Evolutionary conservation across 1,284 basidiomycete genomes (phyloP), one percentile per base, ranked within the genome.

Genomic region (Chondrostereum purpureum): DNA sequence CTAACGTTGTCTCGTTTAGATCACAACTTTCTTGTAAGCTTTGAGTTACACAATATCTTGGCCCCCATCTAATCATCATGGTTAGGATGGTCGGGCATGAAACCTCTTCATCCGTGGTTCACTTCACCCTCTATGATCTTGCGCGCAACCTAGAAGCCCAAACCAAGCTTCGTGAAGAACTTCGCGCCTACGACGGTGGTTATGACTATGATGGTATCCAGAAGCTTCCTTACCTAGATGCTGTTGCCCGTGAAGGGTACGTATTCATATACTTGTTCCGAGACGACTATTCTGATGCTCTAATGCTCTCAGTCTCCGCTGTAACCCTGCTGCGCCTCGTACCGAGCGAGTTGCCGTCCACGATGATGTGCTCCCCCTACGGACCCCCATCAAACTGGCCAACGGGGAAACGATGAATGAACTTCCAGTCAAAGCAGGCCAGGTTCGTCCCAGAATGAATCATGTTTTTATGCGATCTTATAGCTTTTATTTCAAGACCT

Each of bases 171-270:
- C 64, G 72, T 13, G 55, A 61, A n/a, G 73, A 76, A 47, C 57
- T 73, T 14, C 14, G 17, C 11, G 3, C 34, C 20, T n/a, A 16
- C 16, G 41, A 38, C 14, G 14, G 14, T 45, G 35, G 56, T 43
- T n/a, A n/a, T n/a, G 46, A 47, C 45, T 58, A 63, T 47, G 59
- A 66, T 16, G 59, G 65, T 33, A 51, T 67, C 39, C 48, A 59
- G 49, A 45, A 54, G 45, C 49, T 69, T 10, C 45, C 61, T 1
- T 72, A 66, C 50, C 60, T 77, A 27, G 68, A 75, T 44, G 69
- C 70, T 1, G 68, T 77, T 38, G 53, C 61, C 16, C 59, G 59
- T 33, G 52, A 54, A 48, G 47, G 39, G 50, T 52, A 14, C 17
- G 47, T 22, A 11, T 13, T 19, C 20, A 4, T 33, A 14, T 33